These are phyloP conservation scores for Rhizopus arrhizus DNA, from an alignment of 371 early-diverging fungal genomes.

Conservation along the genomic window DNA sequence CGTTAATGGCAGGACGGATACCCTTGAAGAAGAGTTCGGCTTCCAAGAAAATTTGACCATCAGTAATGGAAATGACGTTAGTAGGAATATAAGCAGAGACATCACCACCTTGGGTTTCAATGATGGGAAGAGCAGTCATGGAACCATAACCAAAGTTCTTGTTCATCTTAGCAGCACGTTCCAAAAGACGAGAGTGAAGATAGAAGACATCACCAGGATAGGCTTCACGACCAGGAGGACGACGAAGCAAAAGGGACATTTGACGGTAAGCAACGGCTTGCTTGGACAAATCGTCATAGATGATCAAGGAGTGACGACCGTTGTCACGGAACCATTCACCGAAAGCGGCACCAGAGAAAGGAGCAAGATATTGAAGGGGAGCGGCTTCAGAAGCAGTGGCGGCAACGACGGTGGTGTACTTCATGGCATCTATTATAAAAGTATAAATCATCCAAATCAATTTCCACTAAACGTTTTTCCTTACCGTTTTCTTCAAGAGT, in stretches of 20 bases:
- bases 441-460: background rate
- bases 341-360: conserved; percentile 91
- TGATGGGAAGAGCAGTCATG: conserved; percentile 95
- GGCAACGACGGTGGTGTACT: conserved; percentile 94
- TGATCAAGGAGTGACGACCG: conserved; percentile 91
- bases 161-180: conserved; percentile 98
- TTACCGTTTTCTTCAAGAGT: conserved; percentile 86
- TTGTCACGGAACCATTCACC: conserved; percentile 98
- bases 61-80: conserved; percentile 98
- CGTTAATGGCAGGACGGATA: conserved; percentile 97
- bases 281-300: conserved; percentile 97
- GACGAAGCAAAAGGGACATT: conserved; percentile 95
- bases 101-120: conserved; percentile 98
- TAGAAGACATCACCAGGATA: conserved; percentile 98
- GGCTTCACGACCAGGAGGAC: conserved; percentile 98
- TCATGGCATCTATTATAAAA: conserved; percentile 41
- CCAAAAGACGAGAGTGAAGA: conserved; percentile 95
- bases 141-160: conserved; percentile 89
- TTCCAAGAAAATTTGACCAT: conserved; percentile 92
- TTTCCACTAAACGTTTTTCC: background rate
- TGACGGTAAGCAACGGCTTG: conserved; percentile 98
- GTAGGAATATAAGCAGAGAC: conserved; percentile 98
- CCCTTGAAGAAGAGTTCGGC: conserved; percentile 98
- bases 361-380: conserved; percentile 94
- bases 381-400: conserved; percentile 96